Conservation (phyloP, 2,329 filamentous ascomycete species). For the Trichoderma sp. region DNA sequence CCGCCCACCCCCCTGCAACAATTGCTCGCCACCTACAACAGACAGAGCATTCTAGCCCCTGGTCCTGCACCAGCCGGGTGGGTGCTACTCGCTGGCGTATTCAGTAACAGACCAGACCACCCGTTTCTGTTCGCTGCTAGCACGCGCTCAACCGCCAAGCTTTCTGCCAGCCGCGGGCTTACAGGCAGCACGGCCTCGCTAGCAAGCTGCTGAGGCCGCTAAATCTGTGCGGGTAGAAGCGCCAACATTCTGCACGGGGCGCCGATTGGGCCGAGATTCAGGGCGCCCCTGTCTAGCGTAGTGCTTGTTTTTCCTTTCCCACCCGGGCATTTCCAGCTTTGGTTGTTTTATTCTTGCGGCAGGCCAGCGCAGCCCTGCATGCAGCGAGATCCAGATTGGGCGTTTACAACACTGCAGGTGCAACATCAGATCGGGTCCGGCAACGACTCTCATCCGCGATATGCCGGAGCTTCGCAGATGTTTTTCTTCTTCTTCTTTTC, state of each 20-base stretch:
- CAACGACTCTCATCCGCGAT: not conserved
- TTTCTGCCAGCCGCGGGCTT: slow-evolving; percentile 19
- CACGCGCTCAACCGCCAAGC: slow-evolving; percentile 17
- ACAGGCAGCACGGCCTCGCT: not conserved
- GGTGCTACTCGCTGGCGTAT: not conserved
- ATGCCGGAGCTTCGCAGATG: not conserved
- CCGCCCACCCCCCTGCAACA: not conserved
- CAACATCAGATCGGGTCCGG: not conserved
- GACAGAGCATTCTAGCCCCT: not conserved
- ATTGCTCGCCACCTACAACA: not conserved
- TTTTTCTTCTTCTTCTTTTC: not conserved
- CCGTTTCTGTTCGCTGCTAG: not conserved
- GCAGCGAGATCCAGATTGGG: slow-evolving; percentile 2
- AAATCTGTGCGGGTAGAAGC: slow-evolving; percentile 7
- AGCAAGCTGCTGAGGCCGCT: slow-evolving; percentile 2
- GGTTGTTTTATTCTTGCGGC: not conserved
- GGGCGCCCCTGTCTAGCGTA: slow-evolving; percentile 18
- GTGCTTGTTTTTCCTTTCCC: slow-evolving; percentile 13
- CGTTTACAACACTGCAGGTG: not conserved
- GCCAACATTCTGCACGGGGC: slow-evolving; percentile 1
- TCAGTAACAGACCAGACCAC: not conserved
- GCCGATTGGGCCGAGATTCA: slow-evolving; percentile 22
- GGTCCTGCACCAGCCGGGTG: not conserved
- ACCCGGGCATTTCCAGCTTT: not conserved
- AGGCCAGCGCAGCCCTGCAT: not conserved